Conservation (phyloP, 305 asterid species). For the Euphrasia arctica region DNA sequence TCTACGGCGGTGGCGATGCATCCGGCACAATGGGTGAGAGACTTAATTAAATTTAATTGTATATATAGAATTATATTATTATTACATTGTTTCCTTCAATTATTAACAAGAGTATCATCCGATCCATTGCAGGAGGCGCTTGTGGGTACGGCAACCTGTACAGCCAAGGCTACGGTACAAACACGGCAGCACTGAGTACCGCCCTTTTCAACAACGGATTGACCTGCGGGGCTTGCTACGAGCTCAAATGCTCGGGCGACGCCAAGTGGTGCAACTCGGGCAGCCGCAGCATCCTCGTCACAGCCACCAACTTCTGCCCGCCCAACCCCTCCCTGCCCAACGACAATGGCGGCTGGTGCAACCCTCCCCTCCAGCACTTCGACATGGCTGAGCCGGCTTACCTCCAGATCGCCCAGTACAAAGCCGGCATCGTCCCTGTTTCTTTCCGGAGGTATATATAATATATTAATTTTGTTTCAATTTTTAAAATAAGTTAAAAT, state of each 20-base stretch:
- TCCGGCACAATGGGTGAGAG: slow-evolving; percentile 79
- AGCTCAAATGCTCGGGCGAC: slow-evolving; percentile 49
- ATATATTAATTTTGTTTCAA: not conserved
- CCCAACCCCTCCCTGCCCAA: slow-evolving; percentile 68
- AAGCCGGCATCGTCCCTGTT: slow-evolving; percentile 84
- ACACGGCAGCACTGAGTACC: slow-evolving; percentile 85
- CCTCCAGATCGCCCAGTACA: slow-evolving; percentile 66
- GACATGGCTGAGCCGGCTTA: slow-evolving; percentile 81
- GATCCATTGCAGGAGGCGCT: slow-evolving; percentile 60
- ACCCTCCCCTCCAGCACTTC: slow-evolving; percentile 80
- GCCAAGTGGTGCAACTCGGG: slow-evolving; percentile 52
- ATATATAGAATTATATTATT: too few species aligned
- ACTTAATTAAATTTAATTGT: too few species aligned
- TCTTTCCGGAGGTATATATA: slow-evolving; percentile 51
- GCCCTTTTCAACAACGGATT: slow-evolving; percentile 78
- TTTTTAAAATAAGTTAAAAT: not conserved
- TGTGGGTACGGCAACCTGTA: slow-evolving; percentile 90
- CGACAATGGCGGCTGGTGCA: slow-evolving; percentile 90
- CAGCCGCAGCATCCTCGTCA: slow-evolving; percentile 41
- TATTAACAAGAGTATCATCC: too few species aligned
- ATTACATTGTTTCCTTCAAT: too few species aligned
- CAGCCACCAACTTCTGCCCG: slow-evolving; percentile 89
- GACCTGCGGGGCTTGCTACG: slow-evolving; percentile 77
- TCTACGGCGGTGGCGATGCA: slow-evolving; percentile 86
- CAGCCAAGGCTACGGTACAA: slow-evolving; percentile 75